A percentile compares a stretch with the other conserved stretches of the same genome.
These are phyloP conservation scores for Hansfordia pulvinata DNA, from an alignment of 2,329 filamentous ascomycete genomes.

Conservation along the genomic window DNA sequence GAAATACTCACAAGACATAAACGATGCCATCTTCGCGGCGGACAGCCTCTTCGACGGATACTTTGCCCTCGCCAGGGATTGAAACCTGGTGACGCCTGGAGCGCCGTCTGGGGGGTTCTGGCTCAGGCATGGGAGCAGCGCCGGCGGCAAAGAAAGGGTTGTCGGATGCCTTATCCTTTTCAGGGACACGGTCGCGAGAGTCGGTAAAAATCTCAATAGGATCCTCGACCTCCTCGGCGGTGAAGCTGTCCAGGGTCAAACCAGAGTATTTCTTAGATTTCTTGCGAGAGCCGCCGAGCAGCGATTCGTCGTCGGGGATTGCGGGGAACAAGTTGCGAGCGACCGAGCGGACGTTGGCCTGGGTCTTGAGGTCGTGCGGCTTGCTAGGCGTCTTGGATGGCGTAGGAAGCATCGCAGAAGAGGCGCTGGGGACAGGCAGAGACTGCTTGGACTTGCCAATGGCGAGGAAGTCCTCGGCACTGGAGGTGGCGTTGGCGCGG, in stretches of 20 bases:
- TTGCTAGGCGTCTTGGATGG: constrained; percentile 68
- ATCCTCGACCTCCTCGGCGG: constrained; percentile 38
- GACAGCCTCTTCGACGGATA: constrained; percentile 48
- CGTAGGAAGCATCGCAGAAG: constrained; percentile 54
- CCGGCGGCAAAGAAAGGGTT: constrained; percentile 57
- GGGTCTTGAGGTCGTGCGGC: constrained; percentile 34
- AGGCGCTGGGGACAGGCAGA: constrained; percentile 16
- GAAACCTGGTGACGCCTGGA: constrained; percentile 40
- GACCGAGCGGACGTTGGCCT: constrained; percentile 36
- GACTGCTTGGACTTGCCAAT: constrained; percentile 14
- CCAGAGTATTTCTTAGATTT: constrained; percentile 43
- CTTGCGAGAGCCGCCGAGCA: constrained; percentile 45
- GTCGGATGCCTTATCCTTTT: constrained; percentile 47
- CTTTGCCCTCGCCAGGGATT: constrained; percentile 42
- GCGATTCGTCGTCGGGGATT: constrained; percentile 42
- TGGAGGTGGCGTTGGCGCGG: constrained; percentile 30
- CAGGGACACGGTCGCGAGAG: constrained; percentile 63
- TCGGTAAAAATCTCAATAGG: constrained; percentile 67
- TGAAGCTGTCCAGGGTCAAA: constrained; percentile 43
- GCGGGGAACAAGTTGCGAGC: constrained; percentile 50
- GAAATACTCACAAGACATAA: constrained; percentile 58
- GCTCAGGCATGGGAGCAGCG: constrained; percentile 18
- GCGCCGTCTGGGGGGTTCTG: constrained; percentile 30
- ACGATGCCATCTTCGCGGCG: constrained; percentile 59
- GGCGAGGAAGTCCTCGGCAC: constrained; percentile 27